Conservation (phyloP, 306 rosid genomes). For the Prinsepia uniflora region DNA sequence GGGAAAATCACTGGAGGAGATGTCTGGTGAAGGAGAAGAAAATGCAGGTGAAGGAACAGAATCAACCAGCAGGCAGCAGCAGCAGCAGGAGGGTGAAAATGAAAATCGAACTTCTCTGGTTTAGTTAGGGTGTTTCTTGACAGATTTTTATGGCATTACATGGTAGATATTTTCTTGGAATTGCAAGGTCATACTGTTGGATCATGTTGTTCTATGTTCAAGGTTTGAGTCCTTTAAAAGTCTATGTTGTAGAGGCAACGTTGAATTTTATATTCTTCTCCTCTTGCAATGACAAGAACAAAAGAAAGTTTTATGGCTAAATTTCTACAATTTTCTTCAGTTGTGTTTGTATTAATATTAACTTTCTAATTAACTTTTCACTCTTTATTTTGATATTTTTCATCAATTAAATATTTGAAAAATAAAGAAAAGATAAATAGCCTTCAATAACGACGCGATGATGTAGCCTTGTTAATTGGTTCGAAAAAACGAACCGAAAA, state of each 20-base stretch:
- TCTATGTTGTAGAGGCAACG: neutral
- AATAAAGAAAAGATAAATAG: too few species aligned
- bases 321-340: neutral
- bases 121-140: neutral
- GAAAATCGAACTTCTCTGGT: conserved; percentile 26
- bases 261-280: neutral
- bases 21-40: conserved; percentile 68
- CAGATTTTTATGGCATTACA: neutral
- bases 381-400: too few species aligned
- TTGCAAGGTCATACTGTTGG: neutral
- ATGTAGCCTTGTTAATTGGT: too few species aligned
- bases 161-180: neutral
- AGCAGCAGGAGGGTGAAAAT: conserved; percentile 13
- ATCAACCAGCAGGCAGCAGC: conserved; percentile 7
- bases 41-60: conserved; percentile 13
- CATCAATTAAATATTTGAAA: too few species aligned
- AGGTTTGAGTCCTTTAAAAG: neutral
- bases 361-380: too few species aligned
- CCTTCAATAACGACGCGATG: too few species aligned
- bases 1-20: conserved; percentile 75
- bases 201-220: neutral
- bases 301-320: neutral
- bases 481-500: too few species aligned
- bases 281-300: neutral
- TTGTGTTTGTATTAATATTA: neutral